Base-by-base conservation (phyloP, 2,329 filamentous ascomycete species). In the Fusarium sp. region DNA sequence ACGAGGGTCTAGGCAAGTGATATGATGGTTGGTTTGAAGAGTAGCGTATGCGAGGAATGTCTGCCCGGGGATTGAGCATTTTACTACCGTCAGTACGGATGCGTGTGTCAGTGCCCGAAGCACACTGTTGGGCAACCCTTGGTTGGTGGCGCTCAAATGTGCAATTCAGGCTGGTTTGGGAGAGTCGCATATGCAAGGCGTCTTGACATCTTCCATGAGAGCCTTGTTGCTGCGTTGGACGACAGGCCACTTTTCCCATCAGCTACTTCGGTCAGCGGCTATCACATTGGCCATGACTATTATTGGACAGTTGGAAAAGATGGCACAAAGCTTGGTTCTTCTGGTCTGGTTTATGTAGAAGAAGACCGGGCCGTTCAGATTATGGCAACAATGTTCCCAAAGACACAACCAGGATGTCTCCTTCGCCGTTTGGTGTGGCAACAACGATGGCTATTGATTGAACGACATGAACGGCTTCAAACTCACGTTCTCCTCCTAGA, bases 201-300 rank as follows among this genome's bases (percentile, higher is more conserved):
- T 42, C n/a, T 14, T 20, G 38, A 42, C 38, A 42, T 22, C n/a
- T 20, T 42, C 38, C 9, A 13, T 42, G 38, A 42, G n/a, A 42
- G 38, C n/a, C 38, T 20, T 5, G n/a, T 22, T 42, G 38, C 10
- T 13, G n/a, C n/a, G n/a, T 42, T 42, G n/a, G 6, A 22, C 38
- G 3, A 11, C 18, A 40, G 38, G 2, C n/a, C 38, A 40, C 38
- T 20, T 40, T 11, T 11, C 4, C 18, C 1, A n/a, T 20, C 18
- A 3, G n/a, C 5, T 20, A 11, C 5, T n/a, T 20, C 11, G 2
- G 5, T 20, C n/a, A 40, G 10, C n/a, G 3, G 1, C 3, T n/a
- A 40, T 40, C 38, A 3, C 18, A 20, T 6, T 40, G 1, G 5
- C 10, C 38, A 40, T 20, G 1, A 7, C 18, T 40, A 40, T 8